Percentiles rank a stretch among this genome's conserved stretches.
Evolutionary conservation across 164 flowering plant genomes (phyloP).

Genomic region (Santalum album): DNA sequence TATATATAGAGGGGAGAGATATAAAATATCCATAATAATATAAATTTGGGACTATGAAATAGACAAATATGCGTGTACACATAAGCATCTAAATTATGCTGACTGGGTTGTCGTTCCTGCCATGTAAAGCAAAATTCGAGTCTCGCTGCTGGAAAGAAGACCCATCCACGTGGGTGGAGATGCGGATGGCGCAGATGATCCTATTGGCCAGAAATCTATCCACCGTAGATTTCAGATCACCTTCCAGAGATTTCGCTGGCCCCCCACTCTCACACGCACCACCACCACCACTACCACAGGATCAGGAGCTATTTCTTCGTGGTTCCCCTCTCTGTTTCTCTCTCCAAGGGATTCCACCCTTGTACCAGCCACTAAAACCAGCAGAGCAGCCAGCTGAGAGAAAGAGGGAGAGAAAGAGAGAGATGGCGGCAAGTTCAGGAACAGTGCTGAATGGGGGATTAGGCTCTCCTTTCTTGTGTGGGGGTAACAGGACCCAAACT

Average conservation of each 20-base stretch:
- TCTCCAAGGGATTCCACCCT: background rate
- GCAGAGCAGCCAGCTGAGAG: background rate
- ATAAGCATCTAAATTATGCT: no score
- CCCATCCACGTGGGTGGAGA: slow-evolving; percentile 46
- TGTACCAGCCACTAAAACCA: background rate
- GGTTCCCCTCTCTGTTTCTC: slow-evolving; percentile 6
- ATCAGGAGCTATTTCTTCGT: background rate
- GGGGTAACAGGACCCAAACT: slow-evolving; percentile 22
- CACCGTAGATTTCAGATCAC: slow-evolving; percentile 15
- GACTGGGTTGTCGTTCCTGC: no score
- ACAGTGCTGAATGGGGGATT: slow-evolving; percentile 53
- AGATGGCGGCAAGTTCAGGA: slow-evolving; percentile 58
- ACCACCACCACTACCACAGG: slow-evolving; percentile 27
- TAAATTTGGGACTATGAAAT: no score
- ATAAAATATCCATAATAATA: no score
- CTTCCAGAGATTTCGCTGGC: slow-evolving; percentile 34
- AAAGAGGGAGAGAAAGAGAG: slow-evolving; percentile 1
- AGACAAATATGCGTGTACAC: no score
- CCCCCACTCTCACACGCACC: slow-evolving; percentile 5
- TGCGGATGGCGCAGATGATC: slow-evolving; percentile 37
- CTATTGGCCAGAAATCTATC: slow-evolving; percentile 79
- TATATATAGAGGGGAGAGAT: no score
- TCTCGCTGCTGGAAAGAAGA: no score
- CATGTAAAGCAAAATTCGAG: no score
- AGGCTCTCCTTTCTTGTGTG: slow-evolving; percentile 52